Percentiles rank a stretch among this genome's conserved stretches.
Conservation (phyloP, 1,284 basidiomycete species). For the Boletus smithii region DNA sequence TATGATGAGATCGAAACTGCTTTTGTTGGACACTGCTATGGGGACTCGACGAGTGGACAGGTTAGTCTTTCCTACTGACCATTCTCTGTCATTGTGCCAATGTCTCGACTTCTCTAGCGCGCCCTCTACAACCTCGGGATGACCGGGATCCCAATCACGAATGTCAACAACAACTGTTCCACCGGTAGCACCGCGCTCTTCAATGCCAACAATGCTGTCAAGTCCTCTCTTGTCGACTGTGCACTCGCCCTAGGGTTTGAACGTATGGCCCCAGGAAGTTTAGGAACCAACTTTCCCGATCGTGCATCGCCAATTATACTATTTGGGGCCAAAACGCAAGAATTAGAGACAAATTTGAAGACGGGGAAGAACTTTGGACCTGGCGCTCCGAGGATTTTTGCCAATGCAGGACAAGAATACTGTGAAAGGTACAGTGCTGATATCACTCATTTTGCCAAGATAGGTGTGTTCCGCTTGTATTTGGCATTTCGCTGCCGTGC, state of each 20-base stretch:
- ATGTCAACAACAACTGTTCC: conserved; percentile 84
- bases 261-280: conserved; percentile 76
- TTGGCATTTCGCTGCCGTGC: background rate
- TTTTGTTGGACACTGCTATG: conserved; percentile 77
- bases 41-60: conserved; percentile 81
- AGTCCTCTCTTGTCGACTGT: conserved; percentile 69
- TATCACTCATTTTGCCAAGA: conserved; percentile 69
- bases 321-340: conserved; percentile 42
- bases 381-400: conserved; percentile 68
- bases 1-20: conserved; percentile 78
- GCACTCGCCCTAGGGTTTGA: conserved; percentile 86
- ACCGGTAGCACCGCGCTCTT: conserved; percentile 74
- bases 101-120: conserved; percentile 30
- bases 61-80: conserved; percentile 21
- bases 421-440: conserved; percentile 70
- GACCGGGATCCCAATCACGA: conserved; percentile 80
- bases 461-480: conserved; percentile 47
- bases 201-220: conserved; percentile 65
- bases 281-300: conserved; percentile 70
- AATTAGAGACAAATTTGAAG: conserved; percentile 50
- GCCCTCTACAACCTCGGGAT: conserved; percentile 81
- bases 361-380: conserved; percentile 65
- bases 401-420: conserved; percentile 75
- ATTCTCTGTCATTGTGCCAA: background rate
- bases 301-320: conserved; percentile 56